Base-by-base conservation (phyloP, 257 asterid genomes). In the Capsicum pubescens region DNA sequence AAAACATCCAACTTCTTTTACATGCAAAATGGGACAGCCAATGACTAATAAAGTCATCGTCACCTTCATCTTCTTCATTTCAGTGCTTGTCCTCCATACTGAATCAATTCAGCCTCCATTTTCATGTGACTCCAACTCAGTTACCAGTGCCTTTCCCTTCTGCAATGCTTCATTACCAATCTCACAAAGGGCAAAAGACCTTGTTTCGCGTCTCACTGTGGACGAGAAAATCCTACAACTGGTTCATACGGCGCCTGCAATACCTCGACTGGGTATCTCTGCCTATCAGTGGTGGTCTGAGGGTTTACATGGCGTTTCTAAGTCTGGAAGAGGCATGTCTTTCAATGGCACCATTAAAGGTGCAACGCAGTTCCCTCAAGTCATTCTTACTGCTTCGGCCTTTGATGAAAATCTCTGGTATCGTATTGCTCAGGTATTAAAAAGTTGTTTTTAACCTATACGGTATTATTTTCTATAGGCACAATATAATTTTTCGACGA, bases 221-320 rank as follows among this genome's bases (percentile, higher is more conserved):
- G 97, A 94, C 16, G 98, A 94, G 83, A 94, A 94, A 70, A 85
- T 94, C 19, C 59, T 86, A 44, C 97, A 91, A 85, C 93, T 94
- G 0, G 94, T 89, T 6, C 90, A 90, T 87, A 19, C 83, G 2
- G 95, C 93, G 11, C 88, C 91, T 10, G 92, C 92, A 83, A 79
- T 94, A 50, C 93, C 94, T 15, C 89, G 97, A 11, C 97, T 94
- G 36, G 89, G 85, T 21, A 83, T 94, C 84, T 90, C 98, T 82
- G 92, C 95, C 69, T 90, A 89, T 80, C 87, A 91, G 88, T 94
- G 97, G 98, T 92, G 98, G 98, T 92, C 95, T 57, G 98, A 92
- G 85, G 97, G 90, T 8, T 82, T 91, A 86, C 98, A 93, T 68
- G 97, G 98, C 8, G 89, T 92, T 74, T 91, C 95, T 3, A 78